phyloP scores from a whole-genome alignment of 1,284 basidiomycete genomes.

The Trichosporon ovoides region DNA sequence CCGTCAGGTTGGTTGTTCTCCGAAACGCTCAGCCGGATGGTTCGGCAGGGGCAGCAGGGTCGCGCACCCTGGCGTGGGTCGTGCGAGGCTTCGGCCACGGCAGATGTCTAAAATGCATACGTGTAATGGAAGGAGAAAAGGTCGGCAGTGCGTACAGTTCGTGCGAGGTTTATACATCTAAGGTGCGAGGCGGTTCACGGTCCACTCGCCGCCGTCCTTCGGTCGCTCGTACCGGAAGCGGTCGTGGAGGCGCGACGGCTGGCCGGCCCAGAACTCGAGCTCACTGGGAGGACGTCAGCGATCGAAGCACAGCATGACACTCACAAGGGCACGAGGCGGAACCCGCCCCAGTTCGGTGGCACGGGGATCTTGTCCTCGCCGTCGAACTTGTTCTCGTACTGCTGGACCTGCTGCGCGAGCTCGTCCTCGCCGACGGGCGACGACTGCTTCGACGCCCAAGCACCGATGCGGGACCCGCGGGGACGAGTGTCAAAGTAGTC shows the following conservation, averaged over 20 bases:
- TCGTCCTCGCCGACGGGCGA: slow-evolving; percentile 65
- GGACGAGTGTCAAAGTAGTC: slow-evolving; percentile 83
- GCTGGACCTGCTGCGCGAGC: slow-evolving; percentile 60
- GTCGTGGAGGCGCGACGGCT: slow-evolving; percentile 83
- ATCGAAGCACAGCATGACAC: slow-evolving; percentile 36
- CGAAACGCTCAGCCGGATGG: no score
- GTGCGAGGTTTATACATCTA: slow-evolving; percentile 44
- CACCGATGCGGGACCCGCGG: slow-evolving; percentile 76
- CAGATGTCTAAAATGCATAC: neutral
- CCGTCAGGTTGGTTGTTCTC: no score
- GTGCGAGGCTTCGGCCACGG: no score
- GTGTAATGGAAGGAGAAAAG: neutral
- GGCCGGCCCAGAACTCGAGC: slow-evolving; percentile 90
- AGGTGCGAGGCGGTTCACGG: slow-evolving; percentile 67
- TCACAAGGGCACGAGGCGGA: slow-evolving; percentile 83
- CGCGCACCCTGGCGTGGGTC: no score
- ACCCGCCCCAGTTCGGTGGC: slow-evolving; percentile 95
- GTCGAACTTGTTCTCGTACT: slow-evolving; percentile 60
- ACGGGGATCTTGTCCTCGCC: slow-evolving; percentile 60
- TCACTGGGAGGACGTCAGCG: slow-evolving; percentile 51
- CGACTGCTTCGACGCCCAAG: slow-evolving; percentile 89
- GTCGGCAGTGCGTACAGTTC: neutral
- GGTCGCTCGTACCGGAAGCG: slow-evolving; percentile 70
- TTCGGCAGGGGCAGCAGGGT: no score
- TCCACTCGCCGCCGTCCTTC: slow-evolving; percentile 63